Conservation (phyloP, 2,329 filamentous ascomycete species). For the Gremmenia infestans region DNA sequence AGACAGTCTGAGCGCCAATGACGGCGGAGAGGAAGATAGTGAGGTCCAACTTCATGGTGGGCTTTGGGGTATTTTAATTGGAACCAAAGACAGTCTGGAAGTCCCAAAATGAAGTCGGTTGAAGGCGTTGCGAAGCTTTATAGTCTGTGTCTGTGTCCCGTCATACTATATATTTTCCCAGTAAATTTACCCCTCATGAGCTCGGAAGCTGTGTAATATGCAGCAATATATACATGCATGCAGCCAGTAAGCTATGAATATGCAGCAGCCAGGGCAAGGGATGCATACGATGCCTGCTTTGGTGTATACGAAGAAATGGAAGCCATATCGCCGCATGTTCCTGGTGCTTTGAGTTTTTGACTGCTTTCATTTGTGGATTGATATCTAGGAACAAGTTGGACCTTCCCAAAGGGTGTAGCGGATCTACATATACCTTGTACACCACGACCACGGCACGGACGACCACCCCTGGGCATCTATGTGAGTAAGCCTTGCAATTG, state of each 20-base stretch:
- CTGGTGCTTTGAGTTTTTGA: background rate
- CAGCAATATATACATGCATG: background rate
- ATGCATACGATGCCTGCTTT: background rate
- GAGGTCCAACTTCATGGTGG: conserved; percentile 4
- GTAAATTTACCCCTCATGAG: background rate
- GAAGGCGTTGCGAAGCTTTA: no score
- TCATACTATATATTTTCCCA: no score
- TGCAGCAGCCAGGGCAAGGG: background rate
- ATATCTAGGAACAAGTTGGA: background rate
- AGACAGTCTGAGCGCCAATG: background rate
- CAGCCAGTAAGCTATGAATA: background rate
- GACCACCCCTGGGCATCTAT: no score
- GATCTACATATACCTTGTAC: background rate
- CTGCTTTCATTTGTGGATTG: background rate
- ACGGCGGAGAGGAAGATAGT: background rate
- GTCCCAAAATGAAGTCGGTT: no score
- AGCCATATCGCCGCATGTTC: background rate
- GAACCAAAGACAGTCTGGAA: background rate
- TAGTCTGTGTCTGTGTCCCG: no score
- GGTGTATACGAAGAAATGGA: background rate
- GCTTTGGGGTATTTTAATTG: background rate
- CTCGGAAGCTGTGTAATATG: background rate
- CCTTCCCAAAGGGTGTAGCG: background rate
- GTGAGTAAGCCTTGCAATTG: no score
- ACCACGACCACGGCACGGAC: no score